These are phyloP conservation scores for Mycosphaerella sp. DNA, from an alignment of 2,329 filamentous ascomycete species.

Conservation along the genomic window DNA sequence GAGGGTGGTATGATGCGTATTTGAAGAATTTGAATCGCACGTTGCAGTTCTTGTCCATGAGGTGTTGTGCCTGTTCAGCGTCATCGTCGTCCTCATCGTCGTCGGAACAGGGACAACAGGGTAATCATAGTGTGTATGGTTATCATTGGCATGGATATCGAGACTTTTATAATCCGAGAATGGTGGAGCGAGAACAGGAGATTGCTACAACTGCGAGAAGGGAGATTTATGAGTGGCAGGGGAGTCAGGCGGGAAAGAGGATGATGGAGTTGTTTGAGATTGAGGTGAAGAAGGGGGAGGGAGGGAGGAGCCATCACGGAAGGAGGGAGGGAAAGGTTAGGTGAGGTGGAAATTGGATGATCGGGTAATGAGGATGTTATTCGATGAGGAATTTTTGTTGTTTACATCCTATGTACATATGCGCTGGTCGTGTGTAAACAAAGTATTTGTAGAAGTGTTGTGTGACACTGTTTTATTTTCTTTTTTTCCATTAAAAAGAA, in stretches of 20 bases:
- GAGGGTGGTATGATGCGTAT: constrained; percentile 4
- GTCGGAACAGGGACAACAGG: too few relatives aligned
- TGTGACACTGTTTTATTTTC: too few relatives aligned
- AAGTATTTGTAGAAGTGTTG: too few relatives aligned
- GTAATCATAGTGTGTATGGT: too few relatives aligned
- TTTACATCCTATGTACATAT: too few relatives aligned
- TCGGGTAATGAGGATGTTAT: too few relatives aligned
- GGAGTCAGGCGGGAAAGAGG: neutral
- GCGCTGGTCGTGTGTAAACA: too few relatives aligned
- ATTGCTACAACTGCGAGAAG: neutral
- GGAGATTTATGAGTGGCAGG: constrained; percentile 4
- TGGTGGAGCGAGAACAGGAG: neutral
- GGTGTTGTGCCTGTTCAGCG: neutral
- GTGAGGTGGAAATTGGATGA: too few relatives aligned
- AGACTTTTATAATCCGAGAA: neutral
- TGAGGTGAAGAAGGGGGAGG: neutral
- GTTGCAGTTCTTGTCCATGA: neutral
- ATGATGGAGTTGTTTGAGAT: constrained; percentile 2
- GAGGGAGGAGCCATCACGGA: neutral
- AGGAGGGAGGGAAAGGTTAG: neutral
- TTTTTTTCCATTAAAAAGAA: too few relatives aligned
- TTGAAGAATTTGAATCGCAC: constrained; percentile 2
- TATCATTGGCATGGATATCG: constrained; percentile 2
- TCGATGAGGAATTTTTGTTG: too few relatives aligned
- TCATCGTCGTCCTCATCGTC: too few relatives aligned